These are phyloP conservation scores for Mortierella sp. DNA, from an alignment of 371 early-diverging fungal species.

Conservation along the genomic window DNA sequence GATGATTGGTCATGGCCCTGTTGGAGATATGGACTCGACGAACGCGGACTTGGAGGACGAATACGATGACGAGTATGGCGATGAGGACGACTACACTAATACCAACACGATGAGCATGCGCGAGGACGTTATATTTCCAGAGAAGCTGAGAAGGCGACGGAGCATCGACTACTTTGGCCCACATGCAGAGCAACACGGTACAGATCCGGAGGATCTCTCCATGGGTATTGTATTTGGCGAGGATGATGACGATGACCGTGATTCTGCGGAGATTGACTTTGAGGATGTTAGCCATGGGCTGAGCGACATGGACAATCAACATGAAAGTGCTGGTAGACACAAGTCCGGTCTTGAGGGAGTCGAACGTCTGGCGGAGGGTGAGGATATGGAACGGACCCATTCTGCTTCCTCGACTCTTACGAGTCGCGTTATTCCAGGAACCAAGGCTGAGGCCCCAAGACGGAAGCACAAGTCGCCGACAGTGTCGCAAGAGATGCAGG, in stretches of 20 bases:
- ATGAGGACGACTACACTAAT: conserved; percentile 47
- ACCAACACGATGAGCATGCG: conserved; percentile 31
- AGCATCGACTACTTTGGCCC: conserved; percentile 40
- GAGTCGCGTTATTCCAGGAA: conserved; percentile 25
- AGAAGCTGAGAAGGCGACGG: conserved; percentile 12
- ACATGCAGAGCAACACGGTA: conserved; percentile 29
- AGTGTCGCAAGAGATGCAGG: conserved; percentile 33
- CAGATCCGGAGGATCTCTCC: conserved; percentile 39
- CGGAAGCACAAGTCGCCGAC: conserved; percentile 34
- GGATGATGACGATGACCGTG: conserved; percentile 20
- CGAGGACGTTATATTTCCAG: conserved; percentile 2
- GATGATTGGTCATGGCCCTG: conserved; percentile 16
- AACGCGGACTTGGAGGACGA: conserved; percentile 46
- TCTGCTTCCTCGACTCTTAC: conserved; percentile 43
- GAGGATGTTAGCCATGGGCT: conserved; percentile 19
- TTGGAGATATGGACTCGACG: conserved; percentile 24
- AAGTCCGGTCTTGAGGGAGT: not conserved
- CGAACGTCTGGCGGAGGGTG: not conserved
- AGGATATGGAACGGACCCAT: conserved; percentile 39
- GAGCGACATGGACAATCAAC: conserved; percentile 2
- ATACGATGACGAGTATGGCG: conserved; percentile 51
- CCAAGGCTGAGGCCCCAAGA: not conserved
- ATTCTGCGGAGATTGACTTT: conserved; percentile 19
- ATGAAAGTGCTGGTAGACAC: not conserved
- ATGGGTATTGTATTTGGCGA: conserved; percentile 53